Percentiles rank a stretch among this genome's conserved stretches.
Evolutionary conservation across 305 asterid species (phyloP).

Genomic region (Petunia hybrid): DNA sequence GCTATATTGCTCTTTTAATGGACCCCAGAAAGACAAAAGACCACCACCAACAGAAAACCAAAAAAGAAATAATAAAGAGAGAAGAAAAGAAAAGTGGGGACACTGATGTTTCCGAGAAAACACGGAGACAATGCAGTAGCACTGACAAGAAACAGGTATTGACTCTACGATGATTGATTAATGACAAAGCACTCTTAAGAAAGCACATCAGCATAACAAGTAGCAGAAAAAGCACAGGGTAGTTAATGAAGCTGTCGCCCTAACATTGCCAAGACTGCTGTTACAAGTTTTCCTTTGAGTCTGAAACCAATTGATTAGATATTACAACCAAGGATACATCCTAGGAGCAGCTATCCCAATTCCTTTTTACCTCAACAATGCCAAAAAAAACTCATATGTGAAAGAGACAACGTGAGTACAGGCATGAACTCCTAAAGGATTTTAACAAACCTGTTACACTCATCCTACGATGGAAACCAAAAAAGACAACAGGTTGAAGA

Average conservation of each 20-base stretch:
- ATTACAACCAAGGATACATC: neutral
- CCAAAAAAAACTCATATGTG: constrained; percentile 5
- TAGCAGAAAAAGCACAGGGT: constrained; percentile 24
- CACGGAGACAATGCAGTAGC: constrained; percentile 20
- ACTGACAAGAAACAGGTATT: neutral
- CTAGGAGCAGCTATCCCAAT: constrained; percentile 30
- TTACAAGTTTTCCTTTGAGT: neutral
- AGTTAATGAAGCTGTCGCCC: constrained; percentile 19
- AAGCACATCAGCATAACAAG: constrained; percentile 25
- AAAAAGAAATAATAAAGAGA: neutral
- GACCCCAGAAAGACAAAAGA: constrained; percentile 22
- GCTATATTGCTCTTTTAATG: constrained; percentile 4
- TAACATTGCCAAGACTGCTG: constrained; percentile 14
- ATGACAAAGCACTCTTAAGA: constrained; percentile 15
- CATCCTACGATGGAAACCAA: constrained; percentile 98
- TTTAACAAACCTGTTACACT: constrained; percentile 87
- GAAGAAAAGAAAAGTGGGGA: neutral
- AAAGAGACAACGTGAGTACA: constrained; percentile 32
- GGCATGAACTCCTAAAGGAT: constrained; percentile 25
- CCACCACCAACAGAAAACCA: constrained; percentile 14
- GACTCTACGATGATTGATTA: constrained; percentile 23
- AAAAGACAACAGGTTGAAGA: constrained; percentile 97
- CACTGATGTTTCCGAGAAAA: neutral
- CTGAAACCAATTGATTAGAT: neutral
- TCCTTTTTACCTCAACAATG: constrained; percentile 30